Evolutionary conservation across 176 grass and related monocot genomes (phyloP), one percentile per base, ranked within the genome.

Genomic region (Dactylis glomerata): DNA sequence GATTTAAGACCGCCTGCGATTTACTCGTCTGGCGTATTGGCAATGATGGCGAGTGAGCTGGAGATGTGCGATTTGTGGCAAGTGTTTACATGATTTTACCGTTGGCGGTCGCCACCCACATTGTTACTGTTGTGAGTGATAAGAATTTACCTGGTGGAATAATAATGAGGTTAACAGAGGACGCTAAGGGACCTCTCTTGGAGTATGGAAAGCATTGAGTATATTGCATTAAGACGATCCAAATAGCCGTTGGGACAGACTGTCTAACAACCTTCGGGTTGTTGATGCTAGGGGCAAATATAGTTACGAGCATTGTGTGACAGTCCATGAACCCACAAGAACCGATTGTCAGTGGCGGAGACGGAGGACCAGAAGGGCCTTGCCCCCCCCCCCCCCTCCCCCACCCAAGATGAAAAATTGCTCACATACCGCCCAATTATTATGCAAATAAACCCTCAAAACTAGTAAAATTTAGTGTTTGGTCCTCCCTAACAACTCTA

Each of bases 161-260:
- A 1, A 26, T 47, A 19, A 47, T 2, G 24, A 15, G 3, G 23
- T 24, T 10, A 10, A 0, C 69, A 14, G 3, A 10, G 38, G 1
- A 19, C 24, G 13, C 40, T 45, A 27, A 45, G n/a, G 1, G 23
- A 42, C 0, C 5, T 8, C 0, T 8, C 41, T n/a, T n/a, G 3
- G 0, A 26, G 13, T 0, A 4, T 0, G 7, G 41, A 73, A 73
- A 46, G 2, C 6, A 73, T 46, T 26, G 37, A 4, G 38, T 15
- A 16, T 0, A 26, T 6, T 1, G n/a, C 13, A 10, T 16, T 28
- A 44, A 28, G 3, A 10, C 13, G 0, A 0, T 17, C 0, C 3
- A 26, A 46, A 46, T 5, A 2, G 1, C 3, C 8, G 3, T 13
- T 73, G 0, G 15, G 1, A 8, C 3, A 15, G 3, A 7, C 38